A percentile compares a stretch with the other conserved stretches of the same genome.
Evolutionary conservation across 2,329 filamentous ascomycete species (phyloP).

Genomic region (Alternaria rosae): DNA sequence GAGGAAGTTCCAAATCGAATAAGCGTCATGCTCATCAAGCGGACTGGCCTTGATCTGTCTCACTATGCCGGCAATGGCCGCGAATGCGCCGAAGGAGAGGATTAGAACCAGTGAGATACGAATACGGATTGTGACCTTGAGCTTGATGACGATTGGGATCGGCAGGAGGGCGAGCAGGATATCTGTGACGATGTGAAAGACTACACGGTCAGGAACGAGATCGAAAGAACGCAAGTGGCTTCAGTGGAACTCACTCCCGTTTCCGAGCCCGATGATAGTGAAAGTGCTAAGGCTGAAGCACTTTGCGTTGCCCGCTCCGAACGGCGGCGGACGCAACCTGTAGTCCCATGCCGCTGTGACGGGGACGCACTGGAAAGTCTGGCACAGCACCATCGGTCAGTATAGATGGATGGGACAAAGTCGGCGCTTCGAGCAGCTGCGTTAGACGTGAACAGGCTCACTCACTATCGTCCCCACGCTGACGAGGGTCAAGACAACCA

Average conservation of each 20-base stretch:
- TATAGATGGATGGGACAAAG: no score
- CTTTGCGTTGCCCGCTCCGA: conserved; percentile 43
- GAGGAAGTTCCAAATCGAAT: conserved; percentile 57
- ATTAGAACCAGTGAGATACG: conserved; percentile 50
- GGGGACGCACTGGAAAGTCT: conserved; percentile 57
- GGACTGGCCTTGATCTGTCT: conserved; percentile 52
- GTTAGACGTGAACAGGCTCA: no score
- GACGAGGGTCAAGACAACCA: conserved; percentile 53
- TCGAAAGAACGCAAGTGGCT: no score
- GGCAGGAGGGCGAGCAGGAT: conserved; percentile 53
- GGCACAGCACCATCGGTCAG: no score
- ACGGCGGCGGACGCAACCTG: conserved; percentile 39
- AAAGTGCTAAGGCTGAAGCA: conserved; percentile 55
- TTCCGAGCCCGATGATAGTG: conserved; percentile 56
- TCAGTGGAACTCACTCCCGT: conserved; percentile 53
- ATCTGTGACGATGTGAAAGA: conserved; percentile 52
- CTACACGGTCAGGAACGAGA: conserved; percentile 12
- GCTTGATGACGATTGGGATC: conserved; percentile 19
- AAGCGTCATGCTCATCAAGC: conserved; percentile 47
- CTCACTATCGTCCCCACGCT: conserved; percentile 55
- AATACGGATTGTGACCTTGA: conserved; percentile 54
- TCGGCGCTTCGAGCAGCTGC: no score
- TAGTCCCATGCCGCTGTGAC: conserved; percentile 56
- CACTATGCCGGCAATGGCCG: conserved; percentile 53
- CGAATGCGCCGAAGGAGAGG: conserved; percentile 52